phyloP scores from a whole-genome alignment of 345 rosid genomes.

The Arabidopsis thaliana region TAIR10.1 NC_003074.8:2821001-2821500 shows the following conservation, averaged over 20 bases:
- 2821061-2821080: slow-evolving; percentile 68
- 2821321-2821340: background rate
- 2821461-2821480: background rate
- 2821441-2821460: slow-evolving; percentile 1
- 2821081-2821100: slow-evolving; percentile 46
- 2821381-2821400: slow-evolving; percentile 40
- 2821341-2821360: slow-evolving; percentile 24
- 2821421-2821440: slow-evolving; percentile 11
- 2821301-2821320: slow-evolving; percentile 29
- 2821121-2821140: background rate
- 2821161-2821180: background rate
- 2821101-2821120: background rate
- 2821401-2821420: slow-evolving; percentile 4
- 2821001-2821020: slow-evolving; percentile 65
- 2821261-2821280: slow-evolving; percentile 29
- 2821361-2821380: slow-evolving; percentile 30
- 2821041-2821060: slow-evolving; percentile 37
- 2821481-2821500: slow-evolving; percentile 36
- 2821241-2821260: background rate
- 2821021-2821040: slow-evolving; percentile 39
- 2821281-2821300: slow-evolving; percentile 14
- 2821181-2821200: background rate
- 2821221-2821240: background rate
- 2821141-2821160: slow-evolving; percentile 5
- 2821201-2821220: slow-evolving; percentile 6